Evolutionary conservation across 768 basidiomycete genomes (phyloP), one percentile per base, ranked within the genome.

Genomic region (Phylloporus rhodoxanthus): DNA sequence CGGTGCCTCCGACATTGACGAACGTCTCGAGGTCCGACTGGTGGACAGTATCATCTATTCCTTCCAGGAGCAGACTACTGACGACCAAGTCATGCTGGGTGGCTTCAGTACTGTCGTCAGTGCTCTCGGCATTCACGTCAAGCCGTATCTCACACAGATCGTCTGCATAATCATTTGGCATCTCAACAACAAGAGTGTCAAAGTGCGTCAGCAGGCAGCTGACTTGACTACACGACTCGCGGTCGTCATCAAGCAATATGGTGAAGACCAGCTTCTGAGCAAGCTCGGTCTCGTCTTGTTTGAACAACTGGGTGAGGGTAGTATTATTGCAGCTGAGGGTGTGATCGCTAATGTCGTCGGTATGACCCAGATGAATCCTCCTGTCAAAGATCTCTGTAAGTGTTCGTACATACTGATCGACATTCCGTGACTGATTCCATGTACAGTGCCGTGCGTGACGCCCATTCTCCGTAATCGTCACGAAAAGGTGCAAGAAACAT

Each of bases 351-450:
- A 98, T 60, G 96, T 98, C 43, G 96, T 99, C 55, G 96, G 96
- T 70, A 99, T 98, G 96, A 96, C 96, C 9, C 92, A 97, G 68
- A 99, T 99, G 96, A 97, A 96, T 66, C 96, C 96, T 14, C 96
- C 96, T 0, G 94, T 99, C 21, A 99, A 99, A 69, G 96, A 99
- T 78, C 83, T 99, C 50, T 67, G 94, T 96, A 69, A 81, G 94
- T 85, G 11, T n/a, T n/a, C 34, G 9, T 0, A 23, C 51, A 19
- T 33, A 20, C 36, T 29, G 19, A 23, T 40, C 34, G 25, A 14
- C 28, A 10, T 30, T 23, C 8, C 0, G 3, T 13, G 20, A 56
- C 43, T 48, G 39, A 54, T 41, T 52, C 4, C 10, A 13, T n/a
- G n/a, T 50, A 1, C 65, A 97, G 92, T 99, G 33, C 96, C 96